Base-by-base conservation (phyloP, 106 monocot species). In the Gastrodia elata region DNA sequence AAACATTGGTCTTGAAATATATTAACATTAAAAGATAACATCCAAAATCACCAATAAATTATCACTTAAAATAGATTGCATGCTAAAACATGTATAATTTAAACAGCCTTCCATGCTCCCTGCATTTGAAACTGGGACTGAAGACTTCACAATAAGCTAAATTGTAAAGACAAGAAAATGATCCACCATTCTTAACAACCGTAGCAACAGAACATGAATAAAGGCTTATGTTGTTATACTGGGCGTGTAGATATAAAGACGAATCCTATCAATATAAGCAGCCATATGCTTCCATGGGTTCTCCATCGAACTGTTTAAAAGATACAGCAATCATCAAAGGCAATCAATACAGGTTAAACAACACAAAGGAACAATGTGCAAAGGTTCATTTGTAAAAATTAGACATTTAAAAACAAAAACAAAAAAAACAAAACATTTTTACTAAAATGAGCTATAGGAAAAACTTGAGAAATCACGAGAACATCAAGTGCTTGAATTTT, bases 101-200 rank as follows among this genome's bases (percentile, higher is more conserved):
- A 14, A 26, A n/a, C 52, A n/a, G 61, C 61, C 61, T 28, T 61
- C 61, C 61, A 61, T 33, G 61, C 61, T 61, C 61, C 61, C 61
- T n/a, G 30, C 26, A 61, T 32, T 28, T 61, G n/a, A 14, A 61
- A 30, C 13, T 61, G 61, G 61, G 32, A 11, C 61, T 61, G 61
- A 61, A 61, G 61, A 32, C 61, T 3, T 10, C 61, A 61, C 30
- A 61, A 10, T 28, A 3, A 28, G 32, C 2, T 28, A 61, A 11
- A 61, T 61, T 26, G 30, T 28, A 61, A 28, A 32, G 32, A 30
- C 11, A 32, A 32, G 13, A 13, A 32, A 30, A 30, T 28, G 26
- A 61, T 32, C 61, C 26, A 32, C 26, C 61, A 28, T 61, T 30
- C 61, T 61, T 28, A 13, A 61, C n/a, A 61, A 32, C 28, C 8